These are phyloP conservation scores for Microascus cirrosus DNA, from an alignment of 2,329 filamentous ascomycete genomes.

Conservation along the genomic window DNA sequence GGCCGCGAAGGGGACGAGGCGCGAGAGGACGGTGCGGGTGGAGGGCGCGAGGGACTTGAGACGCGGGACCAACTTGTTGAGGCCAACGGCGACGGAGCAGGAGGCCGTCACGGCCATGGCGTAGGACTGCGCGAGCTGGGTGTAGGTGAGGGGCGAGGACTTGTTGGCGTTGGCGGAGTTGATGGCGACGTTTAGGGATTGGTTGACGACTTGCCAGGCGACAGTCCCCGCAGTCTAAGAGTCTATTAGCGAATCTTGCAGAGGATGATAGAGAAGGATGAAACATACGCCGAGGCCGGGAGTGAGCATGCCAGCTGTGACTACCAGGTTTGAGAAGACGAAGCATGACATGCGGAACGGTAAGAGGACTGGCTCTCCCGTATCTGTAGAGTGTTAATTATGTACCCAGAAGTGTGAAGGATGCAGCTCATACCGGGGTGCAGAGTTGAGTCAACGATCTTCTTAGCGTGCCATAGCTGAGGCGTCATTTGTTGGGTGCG, in stretches of 20 bases:
- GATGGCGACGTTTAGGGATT: constrained; percentile 96
- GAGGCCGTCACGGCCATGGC: constrained; percentile 83
- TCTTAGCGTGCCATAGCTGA: constrained; percentile 91
- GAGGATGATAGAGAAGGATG: not conserved
- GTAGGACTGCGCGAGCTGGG: constrained; percentile 81
- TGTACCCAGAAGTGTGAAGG: not conserved
- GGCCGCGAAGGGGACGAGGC: constrained; percentile 92
- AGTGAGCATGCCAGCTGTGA: constrained; percentile 94
- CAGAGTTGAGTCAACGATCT: constrained; percentile 90
- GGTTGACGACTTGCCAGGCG: constrained; percentile 91
- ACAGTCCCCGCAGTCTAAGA: constrained; percentile 67
- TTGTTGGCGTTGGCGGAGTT: constrained; percentile 98
- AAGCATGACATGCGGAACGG: constrained; percentile 98
- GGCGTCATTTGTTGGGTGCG: constrained; percentile 71
- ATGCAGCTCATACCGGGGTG: constrained; percentile 62
- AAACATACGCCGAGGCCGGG: constrained; percentile 61
- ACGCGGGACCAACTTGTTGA: constrained; percentile 82
- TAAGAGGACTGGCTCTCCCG: constrained; percentile 80
- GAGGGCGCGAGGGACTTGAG: constrained; percentile 65
- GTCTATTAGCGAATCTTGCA: constrained; percentile 5
- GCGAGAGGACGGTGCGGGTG: constrained; percentile 63
- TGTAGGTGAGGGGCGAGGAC: constrained; percentile 73
- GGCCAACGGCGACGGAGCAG: constrained; percentile 83
- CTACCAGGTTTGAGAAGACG: constrained; percentile 83
- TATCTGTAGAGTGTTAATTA: constrained; percentile 48